Evolutionary conservation across 2,329 filamentous ascomycete genomes (phyloP), one percentile per base, ranked within the genome.

Genomic region (Claviceps pusilla): DNA sequence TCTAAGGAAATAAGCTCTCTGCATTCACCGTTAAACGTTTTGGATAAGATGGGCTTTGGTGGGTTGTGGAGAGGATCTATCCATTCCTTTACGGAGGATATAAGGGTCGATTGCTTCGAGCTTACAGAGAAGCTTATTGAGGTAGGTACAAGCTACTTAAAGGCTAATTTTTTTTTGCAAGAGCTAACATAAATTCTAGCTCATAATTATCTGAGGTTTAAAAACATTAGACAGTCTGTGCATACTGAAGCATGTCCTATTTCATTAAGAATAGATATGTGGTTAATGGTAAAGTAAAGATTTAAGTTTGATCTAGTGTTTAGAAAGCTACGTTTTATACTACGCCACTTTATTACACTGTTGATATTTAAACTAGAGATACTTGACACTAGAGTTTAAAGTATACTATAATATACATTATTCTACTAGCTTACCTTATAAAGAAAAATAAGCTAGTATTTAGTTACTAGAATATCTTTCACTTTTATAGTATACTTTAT

Each of bases 41-140:
- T 85, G 9, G 75, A 80, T 42, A 75, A 77, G 3, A 76, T 80
- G 64, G 83, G 82, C 1, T 84, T 86, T 57, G 73, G 76, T 9
- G 82, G 83, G 0, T 68, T 86, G 2, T 84, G 79, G 79, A 73
- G 75, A 29, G 74, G 74, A 5, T 78, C 76, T 56, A 77, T 76
- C 1, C 74, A 77, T 52, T 74, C 70, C 39, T 71, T 73, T 16
- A 67, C 68, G 37, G 72, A 75, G 48, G 75, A 77, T 11, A 71
- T 73, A 11, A 76, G 77, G 57, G 72, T 70, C 53, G 72, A 76
- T 59, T 78, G 76, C 60, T 75, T 79, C 54, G 67, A 68, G 48
- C 64, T 82, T 48, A 82, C 77, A 2, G 79, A 81, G 62, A 79
- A 76, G 64, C 68, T 83, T 39, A 82, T 83, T 58, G 78, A 82